phyloP scores from a whole-genome alignment of 495 filamentous ascomycete genomes.

The Clohesyomyces aquaticus region DNA sequence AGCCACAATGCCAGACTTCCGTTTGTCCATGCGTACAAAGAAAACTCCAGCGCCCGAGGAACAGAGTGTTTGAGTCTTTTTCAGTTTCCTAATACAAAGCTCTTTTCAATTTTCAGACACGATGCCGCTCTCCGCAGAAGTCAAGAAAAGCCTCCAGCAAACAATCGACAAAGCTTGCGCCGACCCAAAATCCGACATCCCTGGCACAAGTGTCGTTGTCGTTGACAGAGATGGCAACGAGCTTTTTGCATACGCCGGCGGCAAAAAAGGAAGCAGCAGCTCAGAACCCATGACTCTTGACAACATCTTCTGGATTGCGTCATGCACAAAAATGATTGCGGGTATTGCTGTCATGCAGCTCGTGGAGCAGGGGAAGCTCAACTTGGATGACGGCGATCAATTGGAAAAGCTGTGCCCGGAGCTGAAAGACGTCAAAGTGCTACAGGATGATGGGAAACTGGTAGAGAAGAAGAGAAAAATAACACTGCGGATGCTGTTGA shows the following conservation, averaged over 20 bases:
- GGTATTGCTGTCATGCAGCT: constrained; percentile 65
- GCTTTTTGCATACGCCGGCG: constrained; percentile 55
- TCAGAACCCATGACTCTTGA: constrained; percentile 56
- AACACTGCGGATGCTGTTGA: constrained; percentile 64
- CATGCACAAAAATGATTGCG: constrained; percentile 47
- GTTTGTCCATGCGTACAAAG: background rate
- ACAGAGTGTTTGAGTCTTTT: too few relatives aligned
- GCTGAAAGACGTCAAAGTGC: constrained; percentile 54
- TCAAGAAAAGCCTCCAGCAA: constrained; percentile 27
- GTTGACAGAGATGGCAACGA: constrained; percentile 55
- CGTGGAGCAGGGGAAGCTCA: constrained; percentile 59
- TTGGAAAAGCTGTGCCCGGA: constrained; percentile 57
- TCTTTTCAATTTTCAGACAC: too few relatives aligned
- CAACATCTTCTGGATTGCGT: constrained; percentile 61
- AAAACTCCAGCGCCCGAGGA: too few relatives aligned
- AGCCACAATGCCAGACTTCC: background rate
- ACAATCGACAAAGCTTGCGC: constrained; percentile 48
- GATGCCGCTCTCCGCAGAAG: constrained; percentile 20
- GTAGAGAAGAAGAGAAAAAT: constrained; percentile 58
- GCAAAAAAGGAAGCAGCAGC: constrained; percentile 49
- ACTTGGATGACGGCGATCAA: constrained; percentile 56
- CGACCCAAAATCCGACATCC: constrained; percentile 50
- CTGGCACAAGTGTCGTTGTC: constrained; percentile 54
- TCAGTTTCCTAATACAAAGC: too few relatives aligned
- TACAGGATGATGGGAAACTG: constrained; percentile 54